phyloP scores from a whole-genome alignment of 345 rosid genomes.

The Nasturtium officinale region DNA sequence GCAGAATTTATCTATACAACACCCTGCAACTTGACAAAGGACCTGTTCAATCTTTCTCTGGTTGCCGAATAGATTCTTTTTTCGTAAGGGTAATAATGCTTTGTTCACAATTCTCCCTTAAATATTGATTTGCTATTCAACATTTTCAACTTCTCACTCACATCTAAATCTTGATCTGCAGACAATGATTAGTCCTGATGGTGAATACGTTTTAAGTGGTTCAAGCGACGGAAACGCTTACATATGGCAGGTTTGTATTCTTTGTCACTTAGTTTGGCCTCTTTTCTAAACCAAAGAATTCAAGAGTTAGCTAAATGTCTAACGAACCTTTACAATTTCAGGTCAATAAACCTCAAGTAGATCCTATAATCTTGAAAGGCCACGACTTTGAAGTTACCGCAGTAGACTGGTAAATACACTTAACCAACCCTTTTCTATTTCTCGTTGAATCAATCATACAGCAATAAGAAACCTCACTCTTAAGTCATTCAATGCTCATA shows the following conservation, averaged over 20 bases:
- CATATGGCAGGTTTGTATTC: slow-evolving; percentile 79
- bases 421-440: not conserved
- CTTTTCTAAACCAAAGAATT: not conserved
- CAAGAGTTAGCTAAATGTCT: slow-evolving; percentile 2
- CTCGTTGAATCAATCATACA: not conserved
- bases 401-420: slow-evolving; percentile 73
- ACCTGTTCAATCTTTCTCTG: slow-evolving; percentile 66
- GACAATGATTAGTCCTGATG: slow-evolving; percentile 95
- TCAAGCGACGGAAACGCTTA: slow-evolving; percentile 85
- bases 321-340: slow-evolving; percentile 37
- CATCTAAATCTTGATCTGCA: slow-evolving; percentile 39
- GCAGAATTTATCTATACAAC: slow-evolving; percentile 79
- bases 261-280: slow-evolving; percentile 11
- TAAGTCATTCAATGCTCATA: not conserved
- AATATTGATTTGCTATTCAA: not conserved
- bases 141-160: slow-evolving; percentile 14
- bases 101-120: not conserved
- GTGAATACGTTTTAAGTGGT: slow-evolving; percentile 74
- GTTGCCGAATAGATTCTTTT: slow-evolving; percentile 79
- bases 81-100: slow-evolving; percentile 69
- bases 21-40: slow-evolving; percentile 82
- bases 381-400: slow-evolving; percentile 89
- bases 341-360: slow-evolving; percentile 70
- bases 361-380: slow-evolving; percentile 62
- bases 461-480: not conserved